These are phyloP conservation scores for Physaria fendleri DNA, from an alignment of 345 rosid species.

Conservation along the genomic window DNA sequence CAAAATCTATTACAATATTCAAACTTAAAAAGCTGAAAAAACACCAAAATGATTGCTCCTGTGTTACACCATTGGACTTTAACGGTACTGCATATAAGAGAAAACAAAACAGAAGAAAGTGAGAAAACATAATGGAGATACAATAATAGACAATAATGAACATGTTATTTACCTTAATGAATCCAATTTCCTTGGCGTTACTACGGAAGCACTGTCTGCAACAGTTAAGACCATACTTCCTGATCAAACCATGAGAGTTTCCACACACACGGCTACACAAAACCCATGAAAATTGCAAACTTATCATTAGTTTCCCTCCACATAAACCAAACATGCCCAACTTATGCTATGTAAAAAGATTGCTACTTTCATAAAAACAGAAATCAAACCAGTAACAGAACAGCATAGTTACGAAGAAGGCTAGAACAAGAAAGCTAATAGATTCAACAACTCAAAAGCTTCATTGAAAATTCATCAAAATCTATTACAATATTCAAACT, in stretches of 20 bases:
- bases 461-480: background rate
- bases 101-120: background rate
- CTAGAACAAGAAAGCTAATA: background rate
- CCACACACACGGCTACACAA: constrained; percentile 29
- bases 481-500: constrained; percentile 1
- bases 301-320: background rate
- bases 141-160: background rate
- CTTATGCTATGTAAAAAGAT: background rate
- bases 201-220: constrained; percentile 34
- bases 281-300: background rate
- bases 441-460: background rate
- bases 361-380: background rate
- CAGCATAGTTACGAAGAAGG: background rate
- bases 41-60: background rate
- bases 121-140: background rate
- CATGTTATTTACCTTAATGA: constrained; percentile 41
- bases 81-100: constrained; percentile 18
- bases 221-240: constrained; percentile 38
- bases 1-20: constrained; percentile 1
- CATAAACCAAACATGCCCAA: background rate
- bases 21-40: background rate
- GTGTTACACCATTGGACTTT: background rate
- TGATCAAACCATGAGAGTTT: constrained; percentile 36
- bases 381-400: background rate
- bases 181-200: constrained; percentile 41